Base-by-base conservation (phyloP, 179 eudicot genomes). In the Patellifolia procumbens region DNA sequence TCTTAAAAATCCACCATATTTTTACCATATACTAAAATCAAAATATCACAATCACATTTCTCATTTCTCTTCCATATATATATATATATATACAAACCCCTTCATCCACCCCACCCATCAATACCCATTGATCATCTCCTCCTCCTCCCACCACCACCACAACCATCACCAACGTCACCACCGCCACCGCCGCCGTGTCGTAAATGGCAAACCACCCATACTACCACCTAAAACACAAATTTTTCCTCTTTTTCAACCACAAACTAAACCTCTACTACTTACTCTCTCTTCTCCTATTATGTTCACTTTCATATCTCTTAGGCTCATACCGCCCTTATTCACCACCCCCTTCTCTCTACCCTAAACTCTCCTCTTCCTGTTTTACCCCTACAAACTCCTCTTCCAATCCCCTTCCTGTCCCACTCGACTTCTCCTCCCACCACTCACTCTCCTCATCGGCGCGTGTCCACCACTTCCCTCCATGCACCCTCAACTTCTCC, bases 401-500 rank as follows among this genome's bases (percentile, higher is more conserved):
- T 75, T 26, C n/a, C 35, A 19, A 45, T 76, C 69, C 85, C n/a
- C 9, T 73, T 46, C 77, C 29, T 15, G 0, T 22, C 70, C 81
- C 78, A 2, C 85, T 92, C 67, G 96, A 92, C 80, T 92, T 89
- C 85, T 16, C 49, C 16, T 7, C 92, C 73, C 90, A 76, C 86
- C 92, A 92, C 87, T 63, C 78, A 0, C 19, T 49, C 49, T 11
- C 24, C 78, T 1, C 73, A 0, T 53, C 59, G 45, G 85, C 89
- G 79, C 90, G 87, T 81, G 89, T 11, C 0, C 2, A 65, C 1
- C 90, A 83, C 78, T 79, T 83, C 79, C 91, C 96, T 0, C 78
- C 90, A 3, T 94, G 98, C 78, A 69, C 73, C 78, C 66, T 82
- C 0, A 76, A 48, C 12, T 73, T 81, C 53, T 74, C 87, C 37